Conservation (phyloP, 768 basidiomycete species). For the Suillus discolor region DNA sequence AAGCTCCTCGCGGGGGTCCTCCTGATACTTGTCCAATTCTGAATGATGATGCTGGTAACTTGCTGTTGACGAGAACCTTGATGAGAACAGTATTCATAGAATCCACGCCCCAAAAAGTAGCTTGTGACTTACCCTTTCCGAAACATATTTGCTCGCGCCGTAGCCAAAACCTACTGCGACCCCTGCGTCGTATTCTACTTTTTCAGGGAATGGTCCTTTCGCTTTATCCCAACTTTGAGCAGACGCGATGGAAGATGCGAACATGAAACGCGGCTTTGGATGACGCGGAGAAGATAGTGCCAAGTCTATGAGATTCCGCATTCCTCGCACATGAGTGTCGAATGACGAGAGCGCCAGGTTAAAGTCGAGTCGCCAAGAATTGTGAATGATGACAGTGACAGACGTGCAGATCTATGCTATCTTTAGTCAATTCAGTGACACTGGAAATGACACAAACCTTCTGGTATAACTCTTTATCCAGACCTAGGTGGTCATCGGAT, state of each 20-base stretch:
- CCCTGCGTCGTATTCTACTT: slow-evolving; percentile 30
- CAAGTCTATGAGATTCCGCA: slow-evolving; percentile 38
- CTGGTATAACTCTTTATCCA: slow-evolving; percentile 24
- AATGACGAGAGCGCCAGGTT: slow-evolving; percentile 44
- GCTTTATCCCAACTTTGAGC: slow-evolving; percentile 32
- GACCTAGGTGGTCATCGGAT: slow-evolving; percentile 29
- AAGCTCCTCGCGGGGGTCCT: slow-evolving; percentile 40
- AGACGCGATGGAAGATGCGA: slow-evolving; percentile 43
- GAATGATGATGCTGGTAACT: slow-evolving; percentile 38
- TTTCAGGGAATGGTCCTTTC: slow-evolving; percentile 38
- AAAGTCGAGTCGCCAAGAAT: slow-evolving; percentile 48
- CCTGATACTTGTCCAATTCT: slow-evolving; percentile 51
- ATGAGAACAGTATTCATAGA: not conserved
- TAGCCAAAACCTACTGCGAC: slow-evolving; percentile 46
- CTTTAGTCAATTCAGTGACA: not conserved
- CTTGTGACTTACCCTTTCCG: slow-evolving; percentile 36
- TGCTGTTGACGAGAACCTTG: slow-evolving; percentile 41
- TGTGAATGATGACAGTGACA: slow-evolving; percentile 42
- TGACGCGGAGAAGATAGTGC: slow-evolving; percentile 30
- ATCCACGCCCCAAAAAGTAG: not conserved
- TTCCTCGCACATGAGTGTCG: slow-evolving; percentile 41
- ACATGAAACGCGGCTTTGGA: slow-evolving; percentile 35
- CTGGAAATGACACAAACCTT: slow-evolving; percentile 7
- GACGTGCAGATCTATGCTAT: slow-evolving; percentile 33
- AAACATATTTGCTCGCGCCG: slow-evolving; percentile 47